Base-by-base conservation (phyloP, 164 flowering plant genomes). In the Aristolochia contorta region DNA sequence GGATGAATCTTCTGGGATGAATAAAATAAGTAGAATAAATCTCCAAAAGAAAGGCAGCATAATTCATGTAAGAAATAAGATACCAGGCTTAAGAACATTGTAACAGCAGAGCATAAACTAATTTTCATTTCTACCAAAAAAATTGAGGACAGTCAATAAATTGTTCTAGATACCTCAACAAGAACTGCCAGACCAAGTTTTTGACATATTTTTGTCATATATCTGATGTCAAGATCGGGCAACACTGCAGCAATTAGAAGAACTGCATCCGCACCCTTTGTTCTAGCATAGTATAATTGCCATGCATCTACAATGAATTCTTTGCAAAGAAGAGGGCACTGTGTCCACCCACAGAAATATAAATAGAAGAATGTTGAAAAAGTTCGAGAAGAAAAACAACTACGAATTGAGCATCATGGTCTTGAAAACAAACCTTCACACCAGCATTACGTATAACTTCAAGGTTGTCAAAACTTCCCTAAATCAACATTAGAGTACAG, bases 261-360 rank as follows among this genome's bases (percentile, higher is more conserved):
- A 71, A 91, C 54, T n/a, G 96, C 99, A 83, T 94, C 99, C 53
- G 99, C 99, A 10, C 99, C 99, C 77, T 94, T 94, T 27, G 60
- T 63, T 69, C 99, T 84, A 68, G 99, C 99, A 81, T 87, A 75
- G 72, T 74, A 94, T 69, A 94, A 74, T 78, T 94, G 99, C 97
- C 97, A 94, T 21, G 90, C 96, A 59, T 94, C 99, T 63, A 91
- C 61, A 30, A 94, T 71, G 58, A 94, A 94, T 65, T 94, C 99
- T 79, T 94, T 94, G 84, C 99, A 94, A 65, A 94, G 77, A 21
- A 94, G 79, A 75, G 99, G 99, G 73, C 99, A 91, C 99, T 94
- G 89, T 75, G 79, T 23, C 32, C 32, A 50, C 23, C 20, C 62
- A 19, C 56, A 37, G 43, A 57, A 58, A 65, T 57, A 73, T 66